Evolutionary conservation across 331 rosid genomes (phyloP).

Genomic region (Malus hybrid): DNA sequence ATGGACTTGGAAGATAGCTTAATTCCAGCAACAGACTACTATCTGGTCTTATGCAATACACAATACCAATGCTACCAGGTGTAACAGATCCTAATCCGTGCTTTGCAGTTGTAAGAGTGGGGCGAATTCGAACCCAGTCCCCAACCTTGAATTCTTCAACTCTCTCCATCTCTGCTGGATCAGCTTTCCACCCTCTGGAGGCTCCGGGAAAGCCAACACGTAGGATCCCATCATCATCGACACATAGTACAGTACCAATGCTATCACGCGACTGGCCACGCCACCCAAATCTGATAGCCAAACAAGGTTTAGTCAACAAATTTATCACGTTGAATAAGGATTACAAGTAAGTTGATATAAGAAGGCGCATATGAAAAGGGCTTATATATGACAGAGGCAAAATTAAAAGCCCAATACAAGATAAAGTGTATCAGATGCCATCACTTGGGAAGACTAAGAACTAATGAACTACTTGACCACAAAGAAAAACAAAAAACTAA

Average conservation of each 20-base stretch:
- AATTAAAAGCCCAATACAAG: background rate
- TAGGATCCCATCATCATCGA: constrained; percentile 93
- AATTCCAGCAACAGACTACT: constrained; percentile 81
- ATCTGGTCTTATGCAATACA: constrained; percentile 93
- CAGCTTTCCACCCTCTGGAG: constrained; percentile 99
- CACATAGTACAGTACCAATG: constrained; percentile 90
- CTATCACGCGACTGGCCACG: constrained; percentile 97
- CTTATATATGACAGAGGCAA: background rate
- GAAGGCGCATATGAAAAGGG: background rate
- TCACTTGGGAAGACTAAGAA: background rate
- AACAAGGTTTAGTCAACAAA: constrained; percentile 14
- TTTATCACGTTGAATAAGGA: background rate
- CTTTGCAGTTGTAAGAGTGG: constrained; percentile 83
- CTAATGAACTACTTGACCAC: too few species aligned
- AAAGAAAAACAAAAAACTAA: too few species aligned
- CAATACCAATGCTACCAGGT: constrained; percentile 97
- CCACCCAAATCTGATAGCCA: constrained; percentile 81
- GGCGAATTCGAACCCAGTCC: constrained; percentile 96
- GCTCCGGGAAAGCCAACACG: constrained; percentile 99
- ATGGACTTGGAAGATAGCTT: constrained; percentile 91
- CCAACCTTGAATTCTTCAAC: constrained; percentile 99
- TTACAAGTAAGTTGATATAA: background rate
- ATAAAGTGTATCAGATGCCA: background rate
- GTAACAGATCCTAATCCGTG: constrained; percentile 96
- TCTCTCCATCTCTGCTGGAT: constrained; percentile 98